Evolutionary conservation across 305 asterid species (phyloP), one percentile per base, ranked within the genome.

Genomic region (Fraxinus velutina): DNA sequence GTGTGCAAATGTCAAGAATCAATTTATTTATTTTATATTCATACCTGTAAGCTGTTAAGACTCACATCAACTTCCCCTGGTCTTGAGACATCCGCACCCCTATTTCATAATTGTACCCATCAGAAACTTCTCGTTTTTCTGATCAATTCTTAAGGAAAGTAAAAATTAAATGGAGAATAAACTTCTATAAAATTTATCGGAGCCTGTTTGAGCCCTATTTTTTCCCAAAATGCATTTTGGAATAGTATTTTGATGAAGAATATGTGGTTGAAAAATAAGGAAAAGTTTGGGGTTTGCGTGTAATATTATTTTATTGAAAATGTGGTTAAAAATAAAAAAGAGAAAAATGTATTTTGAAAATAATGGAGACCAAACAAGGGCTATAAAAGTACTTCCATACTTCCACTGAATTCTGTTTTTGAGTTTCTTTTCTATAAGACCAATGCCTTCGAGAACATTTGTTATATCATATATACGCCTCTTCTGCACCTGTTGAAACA

Each of bases 391-490:
- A n/a, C 36, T 66, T 80, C 73, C 98, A 80, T 96, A 96, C 99
- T 94, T 96, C 98, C 99, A 96, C 86, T 96, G 99, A 60, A 96
- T 96, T 87, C 97, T 90, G 93, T 96, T 96, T 89, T 94, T 96
- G 87, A 94, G 91, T 86, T 91, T 96, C 93, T 94, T 96, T 79
- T 96, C 99, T 84, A 96, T 94, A 83, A 96, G 98, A 70, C 99
- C 99, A 86, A 96, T 91, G 90, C 99, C 99, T 92, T 96, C 99
- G 81, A 96, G 95, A 84, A 96, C 99, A 90, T 96, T 96, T 79
- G 99, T 96, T 88, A 96, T 96, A 86, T 96, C 99, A 85, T 96
- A 96, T 89, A 96, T 96, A 83, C 98, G 99, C 92, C 99, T 93
- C 89, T 96, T 96, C 87, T 96, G 99, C 66, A 96, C 99, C 99